These are phyloP conservation scores for Amanita pseudoporphyria DNA, from an alignment of 768 basidiomycete genomes.

Conservation along the genomic window DNA sequence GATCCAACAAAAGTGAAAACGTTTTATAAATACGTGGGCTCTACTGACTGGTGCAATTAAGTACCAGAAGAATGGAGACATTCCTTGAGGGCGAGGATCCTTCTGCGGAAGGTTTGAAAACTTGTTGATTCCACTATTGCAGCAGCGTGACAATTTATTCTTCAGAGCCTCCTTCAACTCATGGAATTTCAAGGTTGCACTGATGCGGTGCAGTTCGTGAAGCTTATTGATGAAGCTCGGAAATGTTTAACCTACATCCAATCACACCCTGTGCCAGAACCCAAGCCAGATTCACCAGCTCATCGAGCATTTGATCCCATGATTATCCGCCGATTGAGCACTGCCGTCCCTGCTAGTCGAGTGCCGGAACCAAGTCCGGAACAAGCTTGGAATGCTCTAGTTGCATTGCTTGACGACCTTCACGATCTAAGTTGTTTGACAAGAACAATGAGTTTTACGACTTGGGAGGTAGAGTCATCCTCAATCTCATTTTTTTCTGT, in stretches of 20 bases:
- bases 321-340: slow-evolving; percentile 56
- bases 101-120: slow-evolving; percentile 44
- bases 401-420: slow-evolving; percentile 43
- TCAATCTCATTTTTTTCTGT: not conserved
- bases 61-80: slow-evolving; percentile 39
- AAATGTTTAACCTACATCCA: slow-evolving; percentile 32
- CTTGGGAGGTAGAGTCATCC: slow-evolving; percentile 48
- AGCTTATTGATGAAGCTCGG: slow-evolving; percentile 29
- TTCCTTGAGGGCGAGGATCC: slow-evolving; percentile 41
- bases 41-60: slow-evolving; percentile 14
- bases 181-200: slow-evolving; percentile 32
- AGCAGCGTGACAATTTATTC: not conserved
- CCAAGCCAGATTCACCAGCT: slow-evolving; percentile 35
- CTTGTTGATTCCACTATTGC: not conserved
- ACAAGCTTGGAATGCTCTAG: slow-evolving; percentile 42
- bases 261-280: slow-evolving; percentile 25
- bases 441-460: slow-evolving; percentile 31
- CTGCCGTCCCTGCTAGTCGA: slow-evolving; percentile 59
- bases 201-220: slow-evolving; percentile 25
- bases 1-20: slow-evolving; percentile 28
- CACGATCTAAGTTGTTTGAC: slow-evolving; percentile 42
- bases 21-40: not conserved
- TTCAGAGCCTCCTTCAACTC: slow-evolving; percentile 40
- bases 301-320: slow-evolving; percentile 53
- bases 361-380: slow-evolving; percentile 39